A percentile compares a stretch with the other conserved stretches of the same genome.
phyloP scores from a whole-genome alignment of 768 basidiomycete species.

The Collybia sp. region DNA sequence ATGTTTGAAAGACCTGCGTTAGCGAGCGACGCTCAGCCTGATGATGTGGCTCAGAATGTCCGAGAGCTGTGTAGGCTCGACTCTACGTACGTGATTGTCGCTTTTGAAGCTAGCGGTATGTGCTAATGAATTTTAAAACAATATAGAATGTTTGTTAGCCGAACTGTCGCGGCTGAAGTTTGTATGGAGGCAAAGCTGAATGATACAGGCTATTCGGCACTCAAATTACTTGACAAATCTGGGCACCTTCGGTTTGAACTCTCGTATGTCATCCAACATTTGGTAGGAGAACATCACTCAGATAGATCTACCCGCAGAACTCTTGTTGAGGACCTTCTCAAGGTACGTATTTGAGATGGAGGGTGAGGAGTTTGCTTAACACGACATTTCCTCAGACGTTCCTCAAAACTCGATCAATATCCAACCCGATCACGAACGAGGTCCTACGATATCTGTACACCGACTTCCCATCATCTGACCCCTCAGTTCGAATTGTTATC shows the following conservation, averaged over 20 bases:
- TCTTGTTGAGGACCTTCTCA: conserved; percentile 62
- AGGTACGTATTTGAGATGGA: conserved; percentile 33
- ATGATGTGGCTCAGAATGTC: conserved; percentile 67
- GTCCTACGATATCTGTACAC: conserved; percentile 57
- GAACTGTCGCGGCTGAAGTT: conserved; percentile 79
- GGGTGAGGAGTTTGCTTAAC: neutral
- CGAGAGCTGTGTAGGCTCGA: conserved; percentile 70
- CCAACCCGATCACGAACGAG: conserved; percentile 38
- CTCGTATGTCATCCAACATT: conserved; percentile 33
- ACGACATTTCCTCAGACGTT: conserved; percentile 46
- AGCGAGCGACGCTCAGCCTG: conserved; percentile 46
- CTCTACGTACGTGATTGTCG: conserved; percentile 41
- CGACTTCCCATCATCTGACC: conserved; percentile 63
- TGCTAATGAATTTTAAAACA: conserved; percentile 7
- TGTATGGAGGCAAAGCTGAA: conserved; percentile 79
- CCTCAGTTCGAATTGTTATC: conserved; percentile 64
- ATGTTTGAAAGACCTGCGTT: conserved; percentile 65
- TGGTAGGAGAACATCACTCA: neutral
- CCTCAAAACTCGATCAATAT: conserved; percentile 63
- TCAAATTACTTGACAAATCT: conserved; percentile 62
- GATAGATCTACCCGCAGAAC: conserved; percentile 23
- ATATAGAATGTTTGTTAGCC: conserved; percentile 73
- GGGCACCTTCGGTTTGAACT: conserved; percentile 68
- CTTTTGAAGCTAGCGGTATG: conserved; percentile 2
- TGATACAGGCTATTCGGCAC: conserved; percentile 60